Conservation (phyloP, 2,329 filamentous ascomycete genomes). For the Dactylonectria macrodidyma region DNA sequence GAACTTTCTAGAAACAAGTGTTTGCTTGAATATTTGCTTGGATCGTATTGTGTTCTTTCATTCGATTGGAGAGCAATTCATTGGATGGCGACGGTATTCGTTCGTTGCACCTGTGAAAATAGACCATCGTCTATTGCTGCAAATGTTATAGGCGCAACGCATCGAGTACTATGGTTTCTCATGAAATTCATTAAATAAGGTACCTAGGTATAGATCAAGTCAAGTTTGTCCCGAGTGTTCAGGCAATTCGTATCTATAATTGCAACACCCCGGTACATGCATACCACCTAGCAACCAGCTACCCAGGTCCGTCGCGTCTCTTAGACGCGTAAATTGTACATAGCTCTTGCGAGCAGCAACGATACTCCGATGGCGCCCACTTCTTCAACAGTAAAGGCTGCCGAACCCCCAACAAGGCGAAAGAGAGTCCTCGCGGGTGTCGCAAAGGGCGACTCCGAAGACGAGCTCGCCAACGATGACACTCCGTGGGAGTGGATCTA, state of each 20-base stretch:
- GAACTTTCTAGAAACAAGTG: background rate
- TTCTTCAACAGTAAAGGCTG: slow-evolving; percentile 32
- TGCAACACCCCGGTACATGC: slow-evolving; percentile 40
- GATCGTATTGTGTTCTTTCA: background rate
- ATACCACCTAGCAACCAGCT: slow-evolving; percentile 41
- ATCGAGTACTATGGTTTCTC: background rate
- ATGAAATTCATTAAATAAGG: background rate
- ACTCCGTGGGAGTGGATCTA: slow-evolving; percentile 88
- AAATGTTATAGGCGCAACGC: background rate
- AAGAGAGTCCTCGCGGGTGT: slow-evolving; percentile 65
- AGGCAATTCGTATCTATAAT: slow-evolving; percentile 13
- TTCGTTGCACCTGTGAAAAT: background rate
- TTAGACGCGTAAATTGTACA: slow-evolving; percentile 47
- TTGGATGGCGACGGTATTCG: background rate
- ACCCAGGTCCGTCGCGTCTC: slow-evolving; percentile 47
- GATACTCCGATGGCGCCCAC: slow-evolving; percentile 46
- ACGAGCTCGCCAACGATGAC: slow-evolving; percentile 84
- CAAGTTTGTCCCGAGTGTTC: background rate
- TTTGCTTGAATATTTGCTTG: background rate
- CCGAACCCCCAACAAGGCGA: slow-evolving; percentile 38
- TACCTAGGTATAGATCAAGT: background rate
- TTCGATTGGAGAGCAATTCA: background rate
- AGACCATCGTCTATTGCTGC: background rate
- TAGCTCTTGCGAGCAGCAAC: slow-evolving; percentile 25
- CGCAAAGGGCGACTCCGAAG: slow-evolving; percentile 85